Conservation (phyloP, 805 yeast species). For the Kuraishia ogatae region DNA sequence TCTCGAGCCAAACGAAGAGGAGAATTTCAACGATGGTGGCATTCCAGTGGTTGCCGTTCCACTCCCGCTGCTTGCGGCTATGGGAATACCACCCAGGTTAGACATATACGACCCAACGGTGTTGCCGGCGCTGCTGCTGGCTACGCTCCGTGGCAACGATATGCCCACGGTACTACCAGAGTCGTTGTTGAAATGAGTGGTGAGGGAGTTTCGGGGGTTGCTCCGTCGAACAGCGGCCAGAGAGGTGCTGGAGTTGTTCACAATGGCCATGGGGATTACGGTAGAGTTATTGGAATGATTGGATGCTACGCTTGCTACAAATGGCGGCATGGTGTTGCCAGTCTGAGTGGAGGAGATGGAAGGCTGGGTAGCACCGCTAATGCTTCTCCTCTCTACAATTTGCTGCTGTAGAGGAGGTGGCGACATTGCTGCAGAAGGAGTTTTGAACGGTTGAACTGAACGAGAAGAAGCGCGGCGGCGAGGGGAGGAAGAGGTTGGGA, state of each 20-base stretch:
- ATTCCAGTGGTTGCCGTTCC: not conserved
- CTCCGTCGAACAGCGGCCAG: slow-evolving; percentile 43
- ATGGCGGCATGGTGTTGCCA: not conserved
- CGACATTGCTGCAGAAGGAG: slow-evolving; percentile 45
- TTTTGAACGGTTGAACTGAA: slow-evolving; percentile 50
- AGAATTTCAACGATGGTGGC: slow-evolving; percentile 37
- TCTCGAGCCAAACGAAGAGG: slow-evolving; percentile 69
- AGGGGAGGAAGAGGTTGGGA: not conserved
- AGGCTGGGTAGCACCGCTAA: not conserved
- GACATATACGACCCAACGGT: slow-evolving; percentile 1
- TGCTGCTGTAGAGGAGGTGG: slow-evolving; percentile 18
- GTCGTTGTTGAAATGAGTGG: not conserved
- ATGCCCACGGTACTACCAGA: slow-evolving; percentile 5
- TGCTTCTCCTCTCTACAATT: slow-evolving; percentile 27
- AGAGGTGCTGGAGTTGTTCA: slow-evolving; percentile 37
- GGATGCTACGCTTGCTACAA: not conserved
- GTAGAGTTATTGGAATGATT: slow-evolving; percentile 9
- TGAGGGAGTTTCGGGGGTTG: slow-evolving; percentile 5
- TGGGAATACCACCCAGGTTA: not conserved
- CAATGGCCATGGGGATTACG: slow-evolving; percentile 20
- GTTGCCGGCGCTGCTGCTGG: not conserved
- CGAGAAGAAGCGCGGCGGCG: slow-evolving; percentile 18
- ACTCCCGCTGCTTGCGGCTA: slow-evolving; percentile 26
- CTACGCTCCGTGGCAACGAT: slow-evolving; percentile 12
- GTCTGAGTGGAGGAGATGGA: not conserved